These are phyloP conservation scores for Xylariaceae sp. DNA, from an alignment of 2,329 filamentous ascomycete species.

Conservation along the genomic window DNA sequence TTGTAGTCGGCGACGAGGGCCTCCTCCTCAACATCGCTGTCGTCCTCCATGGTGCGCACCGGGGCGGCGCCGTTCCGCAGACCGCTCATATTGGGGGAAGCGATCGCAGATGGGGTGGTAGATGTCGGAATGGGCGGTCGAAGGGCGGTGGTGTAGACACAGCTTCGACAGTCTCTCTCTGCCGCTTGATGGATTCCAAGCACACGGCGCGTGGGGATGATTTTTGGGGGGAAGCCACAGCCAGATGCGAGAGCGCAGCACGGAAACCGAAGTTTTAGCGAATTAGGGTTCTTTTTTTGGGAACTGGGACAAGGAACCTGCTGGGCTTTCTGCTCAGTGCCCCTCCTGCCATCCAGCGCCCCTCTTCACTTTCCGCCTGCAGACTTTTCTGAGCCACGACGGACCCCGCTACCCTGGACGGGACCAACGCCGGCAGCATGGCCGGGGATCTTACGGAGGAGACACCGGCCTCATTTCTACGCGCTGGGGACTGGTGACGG, in stretches of 20 bases:
- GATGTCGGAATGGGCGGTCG: constrained; percentile 17
- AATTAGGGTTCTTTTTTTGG: constrained; percentile 29
- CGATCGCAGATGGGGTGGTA: constrained; percentile 6
- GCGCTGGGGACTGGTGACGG: too few species aligned
- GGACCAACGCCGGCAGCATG: too few species aligned
- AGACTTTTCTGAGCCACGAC: too few species aligned
- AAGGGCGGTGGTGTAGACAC: constrained; percentile 13
- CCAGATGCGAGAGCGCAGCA: constrained; percentile 13
- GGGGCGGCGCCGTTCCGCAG: constrained; percentile 60
- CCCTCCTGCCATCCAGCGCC: too few species aligned
- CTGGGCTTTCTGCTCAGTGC: neutral
- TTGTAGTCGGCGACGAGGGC: constrained; percentile 92
- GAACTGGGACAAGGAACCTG: constrained; percentile 14
- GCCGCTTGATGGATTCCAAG: constrained; percentile 1
- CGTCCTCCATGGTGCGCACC: constrained; percentile 63
- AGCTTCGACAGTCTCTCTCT: constrained; percentile 9
- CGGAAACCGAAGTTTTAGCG: constrained; percentile 31
- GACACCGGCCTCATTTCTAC: too few species aligned
- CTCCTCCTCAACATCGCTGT: constrained; percentile 95
- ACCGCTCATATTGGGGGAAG: constrained; percentile 50
- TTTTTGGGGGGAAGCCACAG: constrained; percentile 20
- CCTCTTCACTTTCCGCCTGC: too few species aligned
- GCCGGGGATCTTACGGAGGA: too few species aligned
- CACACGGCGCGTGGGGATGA: constrained; percentile 12
- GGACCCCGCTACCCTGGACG: too few species aligned